phyloP scores from a whole-genome alignment of 352 stramenopile genomes.

The Albugo candida region DNA sequence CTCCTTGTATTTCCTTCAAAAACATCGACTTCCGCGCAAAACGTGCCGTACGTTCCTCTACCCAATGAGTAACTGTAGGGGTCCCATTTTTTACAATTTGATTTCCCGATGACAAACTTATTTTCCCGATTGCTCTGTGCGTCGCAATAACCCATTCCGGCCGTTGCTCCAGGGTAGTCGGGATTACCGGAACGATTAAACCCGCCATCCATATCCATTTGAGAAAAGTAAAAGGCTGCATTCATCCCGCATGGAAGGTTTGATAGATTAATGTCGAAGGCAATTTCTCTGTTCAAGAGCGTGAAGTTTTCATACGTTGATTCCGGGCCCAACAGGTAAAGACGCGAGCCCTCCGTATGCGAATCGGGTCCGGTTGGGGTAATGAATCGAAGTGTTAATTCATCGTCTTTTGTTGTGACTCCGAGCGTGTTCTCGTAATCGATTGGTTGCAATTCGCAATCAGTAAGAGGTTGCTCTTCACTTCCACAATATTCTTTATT shows the following conservation, averaged over 20 bases:
- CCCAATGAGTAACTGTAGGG: not conserved
- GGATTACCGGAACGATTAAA: not conserved
- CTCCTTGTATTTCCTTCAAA: conserved; percentile 47
- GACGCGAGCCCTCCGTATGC: conserved; percentile 15
- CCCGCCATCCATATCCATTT: too few relatives aligned
- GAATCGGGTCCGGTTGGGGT: conserved; percentile 27
- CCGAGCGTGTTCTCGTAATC: conserved; percentile 47
- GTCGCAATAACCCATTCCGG: conserved; percentile 1
- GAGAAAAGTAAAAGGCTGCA: not conserved
- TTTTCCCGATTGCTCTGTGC: conserved; percentile 1
- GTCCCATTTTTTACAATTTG: not conserved
- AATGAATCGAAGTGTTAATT: conserved; percentile 30
- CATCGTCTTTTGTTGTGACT: conserved; percentile 22
- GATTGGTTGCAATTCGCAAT: conserved; percentile 40
- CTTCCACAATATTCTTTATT: conserved; percentile 27
- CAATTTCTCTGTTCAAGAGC: conserved; percentile 1
- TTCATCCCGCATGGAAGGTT: not conserved
- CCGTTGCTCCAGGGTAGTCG: not conserved
- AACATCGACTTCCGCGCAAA: conserved; percentile 35
- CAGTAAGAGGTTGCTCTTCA: conserved; percentile 21
- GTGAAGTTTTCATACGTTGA: not conserved
- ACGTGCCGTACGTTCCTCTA: not conserved
- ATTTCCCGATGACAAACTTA: conserved; percentile 1
- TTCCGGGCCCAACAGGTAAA: not conserved
- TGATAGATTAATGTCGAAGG: not conserved